Percentiles rank a stretch among this genome's conserved stretches.
phyloP scores from a whole-genome alignment of 1,284 basidiomycete species.

The Rhodotorula sp. region DNA sequence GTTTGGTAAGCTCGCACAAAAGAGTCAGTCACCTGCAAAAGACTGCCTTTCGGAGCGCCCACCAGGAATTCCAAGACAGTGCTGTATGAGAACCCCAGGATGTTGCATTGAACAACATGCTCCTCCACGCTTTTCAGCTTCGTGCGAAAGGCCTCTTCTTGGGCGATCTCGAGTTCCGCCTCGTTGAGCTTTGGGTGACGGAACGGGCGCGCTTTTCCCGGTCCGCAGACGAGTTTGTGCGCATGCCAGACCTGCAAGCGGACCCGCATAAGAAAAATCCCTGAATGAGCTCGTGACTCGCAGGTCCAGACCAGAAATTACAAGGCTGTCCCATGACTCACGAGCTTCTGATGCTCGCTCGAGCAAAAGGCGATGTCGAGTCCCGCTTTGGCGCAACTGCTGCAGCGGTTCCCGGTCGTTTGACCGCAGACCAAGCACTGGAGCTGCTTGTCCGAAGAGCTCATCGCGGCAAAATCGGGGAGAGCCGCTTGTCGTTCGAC shows the following conservation, averaged over 20 bases:
- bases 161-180: background rate
- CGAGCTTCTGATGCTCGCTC: background rate
- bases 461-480: too few relatives aligned
- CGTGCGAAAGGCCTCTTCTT: too few relatives aligned
- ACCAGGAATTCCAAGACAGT: too few relatives aligned
- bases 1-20: too few relatives aligned
- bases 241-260: background rate
- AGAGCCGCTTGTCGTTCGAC: background rate
- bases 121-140: too few relatives aligned
- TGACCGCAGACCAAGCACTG: slow-evolving; percentile 3
- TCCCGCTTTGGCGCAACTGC: background rate
- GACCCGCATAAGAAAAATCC: too few relatives aligned
- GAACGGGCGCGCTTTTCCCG: background rate
- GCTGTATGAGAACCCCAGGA: too few relatives aligned
- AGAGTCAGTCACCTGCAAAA: too few relatives aligned
- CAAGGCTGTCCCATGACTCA: background rate
- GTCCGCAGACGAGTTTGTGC: background rate
- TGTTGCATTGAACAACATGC: too few relatives aligned
- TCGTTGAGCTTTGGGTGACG: background rate
- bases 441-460: background rate
- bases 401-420: background rate
- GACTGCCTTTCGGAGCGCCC: too few relatives aligned
- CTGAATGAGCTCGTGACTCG: too few relatives aligned
- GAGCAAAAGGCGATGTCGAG: slow-evolving; percentile 1
- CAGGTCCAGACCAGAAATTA: too few relatives aligned